Conservation (phyloP, 1,284 basidiomycete species). For the Microstroma glucosiphilum region DNA sequence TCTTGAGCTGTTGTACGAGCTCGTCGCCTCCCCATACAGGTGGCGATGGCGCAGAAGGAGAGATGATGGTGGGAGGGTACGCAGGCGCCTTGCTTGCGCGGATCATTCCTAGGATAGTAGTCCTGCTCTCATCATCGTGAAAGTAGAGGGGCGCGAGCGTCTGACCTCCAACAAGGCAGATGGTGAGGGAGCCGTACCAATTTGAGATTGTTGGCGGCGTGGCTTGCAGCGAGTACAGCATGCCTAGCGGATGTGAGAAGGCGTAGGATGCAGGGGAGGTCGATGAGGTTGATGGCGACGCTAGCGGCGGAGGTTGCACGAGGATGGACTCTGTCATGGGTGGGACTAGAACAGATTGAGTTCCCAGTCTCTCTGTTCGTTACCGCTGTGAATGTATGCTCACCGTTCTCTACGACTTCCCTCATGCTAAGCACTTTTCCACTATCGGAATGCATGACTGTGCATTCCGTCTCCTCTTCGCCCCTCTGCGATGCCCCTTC, state of each 20-base stretch:
- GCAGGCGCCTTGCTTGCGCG: slow-evolving; percentile 16
- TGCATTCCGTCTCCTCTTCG: slow-evolving; percentile 41
- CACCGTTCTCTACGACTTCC: not conserved
- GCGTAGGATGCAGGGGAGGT: slow-evolving; percentile 47
- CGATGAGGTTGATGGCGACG: not conserved
- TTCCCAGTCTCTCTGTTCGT: no score
- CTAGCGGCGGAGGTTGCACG: not conserved
- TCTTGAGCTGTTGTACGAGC: slow-evolving; percentile 52
- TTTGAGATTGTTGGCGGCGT: slow-evolving; percentile 58
- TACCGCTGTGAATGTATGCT: no score
- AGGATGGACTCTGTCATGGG: no score
- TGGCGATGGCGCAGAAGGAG: slow-evolving; percentile 18
- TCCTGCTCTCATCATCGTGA: slow-evolving; percentile 70
- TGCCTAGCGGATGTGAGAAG: slow-evolving; percentile 81
- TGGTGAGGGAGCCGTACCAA: slow-evolving; percentile 66
- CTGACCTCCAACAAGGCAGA: slow-evolving; percentile 80
- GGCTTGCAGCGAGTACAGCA: slow-evolving; percentile 82
- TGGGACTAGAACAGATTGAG: no score
- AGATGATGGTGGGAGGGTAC: slow-evolving; percentile 9
- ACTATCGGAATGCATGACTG: slow-evolving; percentile 15
- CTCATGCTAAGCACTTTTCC: not conserved
- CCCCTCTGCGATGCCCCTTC: slow-evolving; percentile 61
- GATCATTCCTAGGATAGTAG: slow-evolving; percentile 28
- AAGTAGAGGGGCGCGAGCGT: slow-evolving; percentile 87
- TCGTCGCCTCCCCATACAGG: slow-evolving; percentile 58